Conservation (phyloP, 768 basidiomycete genomes). For the Podaxis sp. region DNA sequence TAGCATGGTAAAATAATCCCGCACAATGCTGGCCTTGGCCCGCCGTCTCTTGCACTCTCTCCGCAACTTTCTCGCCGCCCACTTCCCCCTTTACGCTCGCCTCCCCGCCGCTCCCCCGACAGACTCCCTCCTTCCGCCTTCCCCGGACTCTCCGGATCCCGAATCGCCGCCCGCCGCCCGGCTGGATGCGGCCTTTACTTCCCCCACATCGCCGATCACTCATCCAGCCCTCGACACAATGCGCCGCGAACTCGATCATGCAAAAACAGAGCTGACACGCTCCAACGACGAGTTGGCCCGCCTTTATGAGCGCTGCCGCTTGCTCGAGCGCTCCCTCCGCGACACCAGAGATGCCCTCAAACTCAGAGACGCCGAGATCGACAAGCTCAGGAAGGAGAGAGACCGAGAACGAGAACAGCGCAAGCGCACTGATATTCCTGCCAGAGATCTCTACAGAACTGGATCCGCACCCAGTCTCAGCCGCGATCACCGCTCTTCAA, state of each 20-base stretch:
- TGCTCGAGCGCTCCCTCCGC: constrained; percentile 58
- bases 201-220: constrained; percentile 34
- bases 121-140: neutral
- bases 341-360: constrained; percentile 61
- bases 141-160: neutral
- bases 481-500: constrained; percentile 4
- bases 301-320: constrained; percentile 57
- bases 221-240: constrained; percentile 36
- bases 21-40: constrained; percentile 1
- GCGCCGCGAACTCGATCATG: constrained; percentile 54
- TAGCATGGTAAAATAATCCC: neutral
- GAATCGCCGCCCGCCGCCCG: constrained; percentile 16
- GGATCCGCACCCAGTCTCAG: neutral
- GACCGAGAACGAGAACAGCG: constrained; percentile 28
- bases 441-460: neutral
- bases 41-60: constrained; percentile 34
- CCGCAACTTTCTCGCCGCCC: constrained; percentile 45
- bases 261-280: constrained; percentile 51
- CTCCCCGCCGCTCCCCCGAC: neutral
- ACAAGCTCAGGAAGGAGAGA: constrained; percentile 39
- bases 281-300: constrained; percentile 49
- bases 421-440: constrained; percentile 21
- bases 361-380: constrained; percentile 56
- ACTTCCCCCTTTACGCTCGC: constrained; percentile 8
- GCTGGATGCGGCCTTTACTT: constrained; percentile 27